These are phyloP conservation scores for Zymoseptoria crescenta DNA, from an alignment of 2,329 filamentous ascomycete genomes.

Conservation along the genomic window DNA sequence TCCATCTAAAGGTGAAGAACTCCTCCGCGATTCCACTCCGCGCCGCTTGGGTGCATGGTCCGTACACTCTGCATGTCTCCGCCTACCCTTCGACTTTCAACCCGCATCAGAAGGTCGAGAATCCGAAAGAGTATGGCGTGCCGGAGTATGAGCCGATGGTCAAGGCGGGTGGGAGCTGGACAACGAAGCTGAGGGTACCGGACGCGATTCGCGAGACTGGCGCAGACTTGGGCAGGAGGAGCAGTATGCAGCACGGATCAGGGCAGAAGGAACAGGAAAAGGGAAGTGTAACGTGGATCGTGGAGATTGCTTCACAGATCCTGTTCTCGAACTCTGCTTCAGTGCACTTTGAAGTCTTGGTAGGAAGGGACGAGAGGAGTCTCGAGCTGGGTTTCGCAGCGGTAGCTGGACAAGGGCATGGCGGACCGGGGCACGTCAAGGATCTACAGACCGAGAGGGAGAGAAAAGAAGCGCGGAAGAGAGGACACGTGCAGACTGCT, in stretches of 20 bases:
- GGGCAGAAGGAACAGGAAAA: conserved; percentile 36
- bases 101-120: conserved; percentile 68
- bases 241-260: conserved; percentile 32
- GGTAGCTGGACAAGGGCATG: conserved; percentile 46
- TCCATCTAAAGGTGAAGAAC: conserved; percentile 86
- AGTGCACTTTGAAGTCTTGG: conserved; percentile 78
- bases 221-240: conserved; percentile 28
- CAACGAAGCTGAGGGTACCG: conserved; percentile 70
- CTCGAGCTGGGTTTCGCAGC: conserved; percentile 58
- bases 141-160: conserved; percentile 95
- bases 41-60: conserved; percentile 92
- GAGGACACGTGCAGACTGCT: conserved; percentile 56
- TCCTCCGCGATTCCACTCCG: conserved; percentile 82
- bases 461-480: conserved; percentile 50
- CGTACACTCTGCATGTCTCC: conserved; percentile 81
- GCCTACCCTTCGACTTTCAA: conserved; percentile 78
- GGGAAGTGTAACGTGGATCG: conserved; percentile 69
- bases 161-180: conserved; percentile 86
- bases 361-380: conserved; percentile 80
- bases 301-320: conserved; percentile 87
- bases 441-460: conserved; percentile 54
- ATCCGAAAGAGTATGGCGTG: conserved; percentile 50
- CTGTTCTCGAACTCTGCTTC: conserved; percentile 85
- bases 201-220: conserved; percentile 65
- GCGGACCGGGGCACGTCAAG: conserved; percentile 60